Base-by-base conservation (phyloP, 257 asterid species). In the Ocimum tenuiflorum region DNA sequence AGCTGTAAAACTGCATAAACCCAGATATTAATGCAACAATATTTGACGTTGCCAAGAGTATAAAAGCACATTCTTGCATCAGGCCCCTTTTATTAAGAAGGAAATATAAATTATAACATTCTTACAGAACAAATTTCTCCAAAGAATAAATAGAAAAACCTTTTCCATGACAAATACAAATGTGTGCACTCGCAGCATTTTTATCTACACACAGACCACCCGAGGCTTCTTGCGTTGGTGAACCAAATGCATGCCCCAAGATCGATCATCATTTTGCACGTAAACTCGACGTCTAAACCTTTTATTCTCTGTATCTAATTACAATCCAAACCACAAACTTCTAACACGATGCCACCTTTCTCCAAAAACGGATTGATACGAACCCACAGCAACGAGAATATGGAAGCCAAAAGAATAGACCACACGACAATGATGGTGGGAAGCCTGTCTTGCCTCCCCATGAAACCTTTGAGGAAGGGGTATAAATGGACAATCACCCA, bases 381-480 rank as follows among this genome's bases (percentile, higher is more conserved):
- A 8, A 91, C 98, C 98, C 98, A 91, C 43, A 91, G 38, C 72
- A 91, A 74, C 23, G 98, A 83, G 75, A 89, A 84, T 47, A 91
- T 91, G 29, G 98, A 91, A 60, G 98, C 98, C 15, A 91, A 83
- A 63, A 91, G 96, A 77, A 91, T 88, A 7, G 96, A 85, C 98
- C 98, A 91, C 43, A 91, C 98, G 14, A 91, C 65, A 17, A 91
- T 77, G 51, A 91, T 91, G 1, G 98, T 91, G 10, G 98, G 98
- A 55, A 91, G 77, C 10, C 84, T 64, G 17, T 82, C 60, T 65
- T 91, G 98, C 65, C 72, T 89, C 56, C 96, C 98, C 98, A 91
- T 86, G 79, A 83, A 68, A 68, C 98, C 98, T 72, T 91, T 91
- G n/a, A 91, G 94, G 94, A 91, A 91, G 9, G 98, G 98, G 75